These are phyloP conservation scores for Aspergillus brasiliensis DNA, from an alignment of 2,329 filamentous ascomycete species.

Conservation along the genomic window DNA sequence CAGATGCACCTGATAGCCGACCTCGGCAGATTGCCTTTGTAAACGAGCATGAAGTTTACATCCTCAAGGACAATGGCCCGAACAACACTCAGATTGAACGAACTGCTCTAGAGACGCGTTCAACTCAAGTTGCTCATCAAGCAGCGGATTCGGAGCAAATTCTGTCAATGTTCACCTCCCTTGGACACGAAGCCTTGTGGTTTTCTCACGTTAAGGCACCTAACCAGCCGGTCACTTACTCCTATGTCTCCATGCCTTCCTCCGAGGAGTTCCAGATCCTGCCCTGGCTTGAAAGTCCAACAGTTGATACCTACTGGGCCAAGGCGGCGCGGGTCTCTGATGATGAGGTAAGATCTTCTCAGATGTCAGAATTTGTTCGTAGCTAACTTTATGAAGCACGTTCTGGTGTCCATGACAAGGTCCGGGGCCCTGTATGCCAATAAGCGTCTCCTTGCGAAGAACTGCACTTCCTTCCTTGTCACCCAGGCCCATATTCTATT, in stretches of 20 bases:
- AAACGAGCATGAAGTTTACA: constrained; percentile 44
- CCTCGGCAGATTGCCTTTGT: constrained; percentile 53
- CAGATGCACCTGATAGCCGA: constrained; percentile 30
- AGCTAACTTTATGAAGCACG: constrained; percentile 37
- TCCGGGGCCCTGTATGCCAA: constrained; percentile 80
- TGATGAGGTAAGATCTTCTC: constrained; percentile 38
- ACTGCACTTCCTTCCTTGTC: constrained; percentile 87
- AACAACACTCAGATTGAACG: constrained; percentile 34
- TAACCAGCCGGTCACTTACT: constrained; percentile 34
- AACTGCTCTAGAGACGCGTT: constrained; percentile 38
- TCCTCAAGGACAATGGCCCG: constrained; percentile 43
- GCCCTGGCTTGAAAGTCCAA: constrained; percentile 36
- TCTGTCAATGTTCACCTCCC: constrained; percentile 39
- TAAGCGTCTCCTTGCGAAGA: constrained; percentile 72
- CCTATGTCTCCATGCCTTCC: constrained; percentile 26
- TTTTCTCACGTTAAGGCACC: constrained; percentile 34
- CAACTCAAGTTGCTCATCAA: constrained; percentile 33
- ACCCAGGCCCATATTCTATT: constrained; percentile 84
- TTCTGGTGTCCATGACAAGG: constrained; percentile 68
- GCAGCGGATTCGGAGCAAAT: constrained; percentile 37
- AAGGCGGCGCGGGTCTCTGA: constrained; percentile 38
- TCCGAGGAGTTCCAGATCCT: constrained; percentile 20
- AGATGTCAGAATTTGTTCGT: not conserved
- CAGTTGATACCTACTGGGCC: constrained; percentile 43
- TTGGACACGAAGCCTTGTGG: constrained; percentile 41